Evolutionary conservation across 805 yeast species (phyloP), one percentile per base, ranked within the genome.

Genomic region (Blastobotrys mokoenaii): DNA sequence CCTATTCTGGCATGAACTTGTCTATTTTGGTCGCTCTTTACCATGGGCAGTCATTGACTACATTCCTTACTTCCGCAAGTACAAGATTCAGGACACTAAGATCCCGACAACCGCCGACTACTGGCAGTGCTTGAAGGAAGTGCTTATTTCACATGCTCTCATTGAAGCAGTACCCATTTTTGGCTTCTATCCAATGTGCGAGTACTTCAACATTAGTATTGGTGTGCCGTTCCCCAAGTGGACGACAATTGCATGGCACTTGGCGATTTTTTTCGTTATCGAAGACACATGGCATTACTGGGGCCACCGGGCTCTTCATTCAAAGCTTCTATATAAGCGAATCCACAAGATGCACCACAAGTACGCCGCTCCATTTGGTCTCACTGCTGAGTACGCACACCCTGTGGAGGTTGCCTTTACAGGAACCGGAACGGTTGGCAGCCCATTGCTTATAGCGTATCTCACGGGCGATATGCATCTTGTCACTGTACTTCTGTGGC

Each of bases 201-300:
- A 80, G 57, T 70, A 72, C 56, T 73, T 89, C 52, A 94, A 94
- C 51, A 84, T 90, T 56, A 65, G 79, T 8, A 76, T 77, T 57
- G 70, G 73, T 25, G 93, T 87, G 9, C 97, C 97, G 16, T 88
- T 90, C 74, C 97, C 97, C 43, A 59, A 76, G 8, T 56, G 69
- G 59, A 65, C 66, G 43, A 75, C 75, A 27, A 79, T 85, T 67
- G 61, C 67, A 22, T 57, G 68, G 45, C 97, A 90, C 66, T 73
- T 89, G 46, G 71, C 77, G 15, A 55, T 85, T 12, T 86, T 90
- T 67, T 89, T 90, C 64, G 73, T 85, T 37, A 65, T 84, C 51
- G 98, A 90, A 69, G 98, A 90, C 63, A 71, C 85, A 52, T 90
- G 97, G 97, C 98, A 90, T 68, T 90, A 90, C 72, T 84, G 90